Base-by-base conservation (phyloP, 1,139 yeast genomes). In the Candida pseudoviswanathii region DNA sequence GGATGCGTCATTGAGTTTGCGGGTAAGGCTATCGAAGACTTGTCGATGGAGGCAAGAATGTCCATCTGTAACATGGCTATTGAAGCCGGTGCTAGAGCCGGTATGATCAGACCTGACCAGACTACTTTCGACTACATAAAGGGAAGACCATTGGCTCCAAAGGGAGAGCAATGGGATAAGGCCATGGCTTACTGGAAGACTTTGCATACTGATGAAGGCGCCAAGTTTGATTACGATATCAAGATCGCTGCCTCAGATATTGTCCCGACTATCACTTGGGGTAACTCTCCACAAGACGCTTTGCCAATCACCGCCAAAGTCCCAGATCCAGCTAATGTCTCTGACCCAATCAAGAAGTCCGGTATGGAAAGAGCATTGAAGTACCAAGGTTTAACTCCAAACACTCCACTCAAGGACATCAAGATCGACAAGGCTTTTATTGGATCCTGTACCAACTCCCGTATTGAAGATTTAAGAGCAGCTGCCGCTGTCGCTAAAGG, bases 31-130 rank as follows among this genome's bases (percentile, higher is more conserved):
- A 90, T 94, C 61, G 89, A 87, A 67, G 81, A 79, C 54, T 81
- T 94, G 55, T 84, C 96, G 33, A 90, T 94, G 94, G 99, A 94
- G 73, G 97, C 98, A n/a, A 84, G 99, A 73, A 94, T 94, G 99
- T 91, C 98, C 46, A 94, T 94, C 75, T 94, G 99, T 80, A 94
- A 94, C 69, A 94, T 94, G 99, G 85, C 97, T 43, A 92, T 94
- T 62, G 99, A 94, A 75, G 99, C 87, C 51, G 99, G 99, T 73
- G 99, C 99, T 29, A 86, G 99, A 74, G 99, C 99, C 25, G 99
- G 99, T 73, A 90, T 94, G 97, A 92, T 94, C 65, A 89, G 87
- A 56, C 99, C 99, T 9, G 99, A 94, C 67, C 86, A 91, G 57
- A 84, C 70, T 50, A 92, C 98, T 25, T 89, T 86, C 64, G 85